phyloP scores from a whole-genome alignment of 2,329 filamentous ascomycete genomes.

The Samsoniella hepiali region DNA sequence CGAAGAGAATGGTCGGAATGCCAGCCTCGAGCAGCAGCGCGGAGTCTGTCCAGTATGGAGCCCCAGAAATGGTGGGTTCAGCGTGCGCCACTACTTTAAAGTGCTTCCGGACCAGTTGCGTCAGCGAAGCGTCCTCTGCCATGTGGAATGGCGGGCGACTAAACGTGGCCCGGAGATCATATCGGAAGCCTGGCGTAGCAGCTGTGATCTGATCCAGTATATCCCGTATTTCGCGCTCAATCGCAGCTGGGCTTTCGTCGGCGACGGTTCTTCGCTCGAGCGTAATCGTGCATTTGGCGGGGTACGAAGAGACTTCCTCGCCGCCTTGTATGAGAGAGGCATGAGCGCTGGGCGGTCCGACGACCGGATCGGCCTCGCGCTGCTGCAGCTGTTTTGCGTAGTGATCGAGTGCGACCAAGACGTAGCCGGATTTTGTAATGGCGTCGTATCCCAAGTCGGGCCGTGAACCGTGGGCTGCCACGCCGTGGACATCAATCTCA shows the following conservation, averaged over 20 bases:
- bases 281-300: slow-evolving; percentile 44
- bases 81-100: slow-evolving; percentile 28
- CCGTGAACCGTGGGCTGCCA: slow-evolving; percentile 42
- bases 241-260: slow-evolving; percentile 37
- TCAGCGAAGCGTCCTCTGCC: slow-evolving; percentile 39
- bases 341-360: slow-evolving; percentile 43
- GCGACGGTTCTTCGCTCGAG: slow-evolving; percentile 48
- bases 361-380: slow-evolving; percentile 28
- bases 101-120: slow-evolving; percentile 30
- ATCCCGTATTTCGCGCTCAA: slow-evolving; percentile 36
- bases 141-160: slow-evolving; percentile 43
- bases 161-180: slow-evolving; percentile 39
- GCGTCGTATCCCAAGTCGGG: slow-evolving; percentile 47
- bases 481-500: slow-evolving; percentile 40
- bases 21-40: slow-evolving; percentile 44
- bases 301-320: slow-evolving; percentile 51
- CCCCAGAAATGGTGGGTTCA: slow-evolving; percentile 28
- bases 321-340: slow-evolving; percentile 48
- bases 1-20: slow-evolving; percentile 46
- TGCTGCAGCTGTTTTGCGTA: slow-evolving; percentile 35
- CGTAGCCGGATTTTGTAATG: slow-evolving; percentile 45
- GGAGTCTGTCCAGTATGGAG: slow-evolving; percentile 49
- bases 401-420: slow-evolving; percentile 43
- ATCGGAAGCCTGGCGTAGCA: slow-evolving; percentile 38
- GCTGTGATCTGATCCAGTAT: slow-evolving; percentile 35